Conservation (phyloP, 441 rosid genomes). For the Populus trichocarpa region DNA sequence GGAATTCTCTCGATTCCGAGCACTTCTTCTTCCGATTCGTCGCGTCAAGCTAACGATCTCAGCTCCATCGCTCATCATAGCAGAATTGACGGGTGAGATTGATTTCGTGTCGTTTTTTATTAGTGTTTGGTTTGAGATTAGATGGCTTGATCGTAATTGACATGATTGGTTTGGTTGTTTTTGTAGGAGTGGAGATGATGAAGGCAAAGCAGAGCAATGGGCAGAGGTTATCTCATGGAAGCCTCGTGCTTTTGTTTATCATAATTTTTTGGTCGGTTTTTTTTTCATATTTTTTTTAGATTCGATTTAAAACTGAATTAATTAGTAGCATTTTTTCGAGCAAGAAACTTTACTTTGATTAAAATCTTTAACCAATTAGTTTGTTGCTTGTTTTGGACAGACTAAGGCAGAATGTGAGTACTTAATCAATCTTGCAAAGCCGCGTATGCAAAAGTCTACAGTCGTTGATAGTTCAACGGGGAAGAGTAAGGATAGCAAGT, state of each 20-base stretch:
- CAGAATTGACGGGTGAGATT: slow-evolving; percentile 33
- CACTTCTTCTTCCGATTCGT: slow-evolving; percentile 23
- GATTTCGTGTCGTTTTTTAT: neutral
- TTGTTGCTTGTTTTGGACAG: slow-evolving; percentile 35
- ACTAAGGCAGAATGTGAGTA: slow-evolving; percentile 76
- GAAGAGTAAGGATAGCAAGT: no score
- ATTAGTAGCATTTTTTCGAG: neutral
- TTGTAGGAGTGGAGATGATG: slow-evolving; percentile 43
- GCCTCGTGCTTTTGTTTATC: slow-evolving; percentile 77
- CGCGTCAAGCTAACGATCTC: slow-evolving; percentile 59
- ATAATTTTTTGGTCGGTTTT: slow-evolving; percentile 70
- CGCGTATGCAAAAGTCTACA: slow-evolving; percentile 14
- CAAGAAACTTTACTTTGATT: neutral
- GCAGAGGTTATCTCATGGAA: slow-evolving; percentile 89
- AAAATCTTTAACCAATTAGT: neutral
- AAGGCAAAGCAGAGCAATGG: slow-evolving; percentile 55
- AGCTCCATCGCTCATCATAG: slow-evolving; percentile 46
- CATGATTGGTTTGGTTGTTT: slow-evolving; percentile 5
- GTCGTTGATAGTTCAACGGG: no score
- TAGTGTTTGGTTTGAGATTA: neutral
- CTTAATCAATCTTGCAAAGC: slow-evolving; percentile 63
- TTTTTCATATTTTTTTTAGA: neutral
- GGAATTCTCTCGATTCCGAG: slow-evolving; percentile 72
- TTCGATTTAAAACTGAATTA: neutral
- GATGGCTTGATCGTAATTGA: slow-evolving; percentile 14